Evolutionary conservation across 768 basidiomycete species (phyloP).

Genomic region (Pleurotus sapidus): DNA sequence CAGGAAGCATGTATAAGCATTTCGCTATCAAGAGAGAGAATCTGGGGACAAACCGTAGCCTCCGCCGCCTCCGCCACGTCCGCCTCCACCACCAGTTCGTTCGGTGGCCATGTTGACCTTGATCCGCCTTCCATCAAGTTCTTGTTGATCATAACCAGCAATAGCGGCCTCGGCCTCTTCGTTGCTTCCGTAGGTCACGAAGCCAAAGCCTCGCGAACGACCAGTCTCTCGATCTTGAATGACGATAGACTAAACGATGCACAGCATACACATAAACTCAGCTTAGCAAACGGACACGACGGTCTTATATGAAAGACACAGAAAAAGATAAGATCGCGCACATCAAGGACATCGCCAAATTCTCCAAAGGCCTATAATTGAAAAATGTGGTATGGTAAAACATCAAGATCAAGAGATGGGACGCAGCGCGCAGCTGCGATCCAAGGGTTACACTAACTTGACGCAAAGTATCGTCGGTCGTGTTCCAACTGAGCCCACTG

Average conservation of each 20-base stretch:
- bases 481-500: constrained; percentile 96
- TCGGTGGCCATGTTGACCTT: constrained; percentile 86
- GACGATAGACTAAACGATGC: constrained; percentile 76
- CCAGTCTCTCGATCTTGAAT: constrained; percentile 99
- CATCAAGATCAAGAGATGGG: constrained; percentile 25
- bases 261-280: constrained; percentile 20
- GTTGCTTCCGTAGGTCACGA: constrained; percentile 70
- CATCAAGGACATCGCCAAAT: constrained; percentile 87
- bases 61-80: constrained; percentile 16
- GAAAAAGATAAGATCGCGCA: constrained; percentile 52
- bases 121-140: constrained; percentile 90
- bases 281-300: constrained; percentile 23
- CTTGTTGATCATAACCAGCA: constrained; percentile 74
- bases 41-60: no score
- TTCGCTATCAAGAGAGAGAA: constrained; percentile 1
- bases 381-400: constrained; percentile 51
- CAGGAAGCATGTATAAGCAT: not conserved
- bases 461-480: constrained; percentile 88
- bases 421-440: constrained; percentile 16
- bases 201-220: constrained; percentile 95
- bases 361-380: constrained; percentile 77
- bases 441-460: constrained; percentile 63
- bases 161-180: constrained; percentile 82
- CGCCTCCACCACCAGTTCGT: constrained; percentile 51
- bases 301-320: constrained; percentile 12